Conservation (phyloP, 257 asterid species). For the Gentiana straminea region DNA sequence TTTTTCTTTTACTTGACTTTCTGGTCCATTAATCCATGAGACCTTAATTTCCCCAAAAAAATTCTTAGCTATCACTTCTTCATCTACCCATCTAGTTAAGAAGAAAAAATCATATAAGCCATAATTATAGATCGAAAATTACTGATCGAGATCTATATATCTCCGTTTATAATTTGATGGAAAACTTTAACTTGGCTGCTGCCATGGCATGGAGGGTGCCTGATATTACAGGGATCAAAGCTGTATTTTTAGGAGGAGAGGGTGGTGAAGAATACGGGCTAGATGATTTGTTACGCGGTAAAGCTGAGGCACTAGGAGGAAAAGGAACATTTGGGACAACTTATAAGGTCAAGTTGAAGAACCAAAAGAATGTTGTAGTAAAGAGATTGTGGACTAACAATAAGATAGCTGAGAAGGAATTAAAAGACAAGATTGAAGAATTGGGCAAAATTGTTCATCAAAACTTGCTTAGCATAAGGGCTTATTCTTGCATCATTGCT, state of each 20-base stretch:
- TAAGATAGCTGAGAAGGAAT: slow-evolving; percentile 10
- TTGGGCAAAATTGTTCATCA: slow-evolving; percentile 16
- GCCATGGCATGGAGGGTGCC: slow-evolving; percentile 1
- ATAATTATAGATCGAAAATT: no score
- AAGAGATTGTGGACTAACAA: slow-evolving; percentile 12
- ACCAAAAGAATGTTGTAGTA: slow-evolving; percentile 10
- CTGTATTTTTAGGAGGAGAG: slow-evolving; percentile 12
- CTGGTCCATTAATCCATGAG: no score
- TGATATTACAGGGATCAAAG: background rate
- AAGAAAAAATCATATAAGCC: no score
- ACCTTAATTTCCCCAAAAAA: no score
- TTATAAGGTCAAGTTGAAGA: slow-evolving; percentile 9
- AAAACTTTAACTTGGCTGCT: background rate
- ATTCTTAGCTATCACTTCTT: no score
- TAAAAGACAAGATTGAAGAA: slow-evolving; percentile 11
- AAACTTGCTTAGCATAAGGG: slow-evolving; percentile 16
- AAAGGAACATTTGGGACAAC: slow-evolving; percentile 16
- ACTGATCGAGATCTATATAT: no score
- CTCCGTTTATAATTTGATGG: no score
- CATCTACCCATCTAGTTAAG: no score
- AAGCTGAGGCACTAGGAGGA: slow-evolving; percentile 7
- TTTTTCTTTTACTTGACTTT: no score
- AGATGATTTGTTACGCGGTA: slow-evolving; percentile 12
- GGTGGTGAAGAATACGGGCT: slow-evolving; percentile 10
- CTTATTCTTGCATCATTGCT: slow-evolving; percentile 6